Conservation (phyloP, 805 yeast genomes). For the Ogataea corticis region DNA sequence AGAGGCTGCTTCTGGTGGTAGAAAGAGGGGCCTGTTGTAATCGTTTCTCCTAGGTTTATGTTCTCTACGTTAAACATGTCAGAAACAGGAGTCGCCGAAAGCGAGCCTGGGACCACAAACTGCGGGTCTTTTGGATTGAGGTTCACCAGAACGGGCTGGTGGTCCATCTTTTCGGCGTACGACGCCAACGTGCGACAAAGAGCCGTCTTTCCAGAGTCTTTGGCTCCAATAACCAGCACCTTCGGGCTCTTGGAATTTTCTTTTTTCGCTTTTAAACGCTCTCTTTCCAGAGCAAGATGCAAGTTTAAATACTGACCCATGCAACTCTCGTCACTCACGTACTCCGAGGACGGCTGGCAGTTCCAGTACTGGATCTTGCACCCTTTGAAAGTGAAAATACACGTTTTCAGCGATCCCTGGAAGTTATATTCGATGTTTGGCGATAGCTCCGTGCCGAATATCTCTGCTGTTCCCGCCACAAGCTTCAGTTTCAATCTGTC, state of each 20-base stretch:
- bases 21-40: conserved; percentile 71
- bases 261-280: conserved; percentile 35
- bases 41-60: conserved; percentile 71
- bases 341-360: conserved; percentile 48
- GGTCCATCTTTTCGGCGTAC: conserved; percentile 73
- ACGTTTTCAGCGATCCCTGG: conserved; percentile 49
- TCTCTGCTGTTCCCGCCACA: conserved; percentile 75
- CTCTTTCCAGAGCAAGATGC: conserved; percentile 72
- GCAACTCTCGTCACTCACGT: conserved; percentile 69
- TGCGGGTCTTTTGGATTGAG: conserved; percentile 66
- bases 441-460: conserved; percentile 91
- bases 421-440: conserved; percentile 62
- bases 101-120: conserved; percentile 69
- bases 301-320: conserved; percentile 64
- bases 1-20: conserved; percentile 88
- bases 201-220: conserved; percentile 77
- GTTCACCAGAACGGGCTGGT: conserved; percentile 71
- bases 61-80: conserved; percentile 77
- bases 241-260: conserved; percentile 37
- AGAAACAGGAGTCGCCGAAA: conserved; percentile 81
- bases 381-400: conserved; percentile 65
- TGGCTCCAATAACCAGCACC: conserved; percentile 74
- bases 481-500: conserved; percentile 52
- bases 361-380: conserved; percentile 57
- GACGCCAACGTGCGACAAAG: conserved; percentile 66